phyloP scores from a whole-genome alignment of 306 rosid species.

The Sphenostylis stenocarpa region DNA sequence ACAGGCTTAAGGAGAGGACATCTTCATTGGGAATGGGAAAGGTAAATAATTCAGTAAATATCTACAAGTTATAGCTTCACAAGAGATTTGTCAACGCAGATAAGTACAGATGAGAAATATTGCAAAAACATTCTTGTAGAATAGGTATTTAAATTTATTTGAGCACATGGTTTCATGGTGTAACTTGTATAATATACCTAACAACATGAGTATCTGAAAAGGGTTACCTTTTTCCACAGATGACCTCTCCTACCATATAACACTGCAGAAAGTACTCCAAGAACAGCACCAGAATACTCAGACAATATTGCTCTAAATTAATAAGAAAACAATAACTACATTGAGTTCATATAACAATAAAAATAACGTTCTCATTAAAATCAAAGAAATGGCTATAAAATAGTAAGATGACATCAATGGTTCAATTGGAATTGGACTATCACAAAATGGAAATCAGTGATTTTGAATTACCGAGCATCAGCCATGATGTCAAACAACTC shows the following conservation, averaged over 20 bases:
- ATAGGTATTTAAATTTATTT: constrained; percentile 3
- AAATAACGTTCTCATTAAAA: constrained; percentile 12
- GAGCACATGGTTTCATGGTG: background rate
- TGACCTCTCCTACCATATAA: constrained; percentile 79
- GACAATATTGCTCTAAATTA: constrained; percentile 82
- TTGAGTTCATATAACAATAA: constrained; percentile 6
- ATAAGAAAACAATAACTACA: constrained; percentile 21
- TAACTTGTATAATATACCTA: background rate
- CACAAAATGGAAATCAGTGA: constrained; percentile 5
- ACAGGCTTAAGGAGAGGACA: background rate
- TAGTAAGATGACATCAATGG: constrained; percentile 13
- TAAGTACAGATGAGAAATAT: constrained; percentile 17
- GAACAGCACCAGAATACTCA: constrained; percentile 97
- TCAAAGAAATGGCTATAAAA: constrained; percentile 14
- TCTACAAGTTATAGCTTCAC: background rate
- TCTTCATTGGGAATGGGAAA: constrained; percentile 10
- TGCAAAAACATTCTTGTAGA: background rate
- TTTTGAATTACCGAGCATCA: constrained; percentile 6
- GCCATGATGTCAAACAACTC: background rate
- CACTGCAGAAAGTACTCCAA: constrained; percentile 91
- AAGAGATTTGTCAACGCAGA: constrained; percentile 1
- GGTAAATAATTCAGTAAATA: constrained; percentile 7
- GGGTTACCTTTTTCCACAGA: constrained; percentile 84
- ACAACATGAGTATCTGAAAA: constrained; percentile 18
- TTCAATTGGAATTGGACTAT: background rate